phyloP scores from a whole-genome alignment of 768 basidiomycete species.

The Mycena polygramma region DNA sequence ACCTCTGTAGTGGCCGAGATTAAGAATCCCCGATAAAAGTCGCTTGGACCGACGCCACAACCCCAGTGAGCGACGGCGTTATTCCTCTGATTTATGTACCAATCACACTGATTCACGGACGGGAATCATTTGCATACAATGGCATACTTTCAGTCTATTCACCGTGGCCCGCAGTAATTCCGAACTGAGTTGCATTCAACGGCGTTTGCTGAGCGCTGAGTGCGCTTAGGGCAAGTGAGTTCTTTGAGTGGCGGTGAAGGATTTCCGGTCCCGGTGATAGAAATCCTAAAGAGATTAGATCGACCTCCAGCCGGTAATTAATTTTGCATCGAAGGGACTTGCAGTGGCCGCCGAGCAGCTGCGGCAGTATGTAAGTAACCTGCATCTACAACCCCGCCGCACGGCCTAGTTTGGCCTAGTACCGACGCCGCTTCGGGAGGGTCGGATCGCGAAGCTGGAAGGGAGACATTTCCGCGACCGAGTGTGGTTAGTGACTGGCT shows the following conservation, averaged over 20 bases:
- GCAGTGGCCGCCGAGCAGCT: background rate
- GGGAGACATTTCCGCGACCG: conserved; percentile 24
- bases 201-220: background rate
- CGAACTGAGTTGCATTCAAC: background rate
- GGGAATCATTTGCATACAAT: background rate
- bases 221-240: background rate
- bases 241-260: conserved; percentile 10
- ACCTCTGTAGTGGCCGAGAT: conserved; percentile 17
- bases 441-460: conserved; percentile 14
- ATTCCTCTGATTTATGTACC: background rate
- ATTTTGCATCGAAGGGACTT: conserved; percentile 8
- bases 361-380: conserved; percentile 14
- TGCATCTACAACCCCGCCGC: conserved; percentile 1
- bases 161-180: too few species aligned
- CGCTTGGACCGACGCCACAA: conserved; percentile 19
- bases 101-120: too few species aligned
- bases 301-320: conserved; percentile 2
- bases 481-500: background rate
- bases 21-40: conserved; percentile 7
- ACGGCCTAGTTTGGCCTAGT: background rate
- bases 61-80: background rate
- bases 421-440: conserved; percentile 15
- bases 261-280: conserved; percentile 6
- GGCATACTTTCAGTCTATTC: background rate
- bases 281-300: conserved; percentile 1